phyloP scores from a whole-genome alignment of 495 filamentous ascomycete species.

The Cercophora newfieldiana region DNA sequence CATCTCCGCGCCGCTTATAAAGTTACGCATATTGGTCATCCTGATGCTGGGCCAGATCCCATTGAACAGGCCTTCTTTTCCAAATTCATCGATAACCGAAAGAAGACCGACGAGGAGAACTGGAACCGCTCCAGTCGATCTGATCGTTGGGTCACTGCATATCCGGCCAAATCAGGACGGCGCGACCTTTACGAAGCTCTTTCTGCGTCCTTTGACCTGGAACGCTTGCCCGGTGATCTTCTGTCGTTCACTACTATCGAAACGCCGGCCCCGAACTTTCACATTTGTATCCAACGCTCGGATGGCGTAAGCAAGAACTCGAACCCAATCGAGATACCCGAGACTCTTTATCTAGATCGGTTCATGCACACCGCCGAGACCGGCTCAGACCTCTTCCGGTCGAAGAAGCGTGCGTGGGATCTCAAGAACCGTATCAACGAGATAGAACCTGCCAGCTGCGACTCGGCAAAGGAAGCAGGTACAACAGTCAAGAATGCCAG shows the following conservation, averaged over 20 bases:
- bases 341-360: constrained; percentile 82
- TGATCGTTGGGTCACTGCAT: constrained; percentile 35
- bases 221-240: constrained; percentile 63
- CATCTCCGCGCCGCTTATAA: constrained; percentile 86
- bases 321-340: constrained; percentile 70
- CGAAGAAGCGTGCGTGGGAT: constrained; percentile 70
- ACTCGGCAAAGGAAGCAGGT: background rate
- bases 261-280: constrained; percentile 76
- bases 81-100: constrained; percentile 46
- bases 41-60: constrained; percentile 59
- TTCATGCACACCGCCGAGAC: constrained; percentile 69
- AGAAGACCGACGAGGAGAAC: constrained; percentile 34
- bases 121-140: constrained; percentile 33
- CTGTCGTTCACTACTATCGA: constrained; percentile 76
- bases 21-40: constrained; percentile 53
- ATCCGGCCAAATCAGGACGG: constrained; percentile 32
- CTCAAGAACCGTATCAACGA: constrained; percentile 64
- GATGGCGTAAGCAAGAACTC: constrained; percentile 76
- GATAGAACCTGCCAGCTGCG: constrained; percentile 40
- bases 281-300: constrained; percentile 83
- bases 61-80: constrained; percentile 65
- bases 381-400: constrained; percentile 55
- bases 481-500: background rate
- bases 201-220: constrained; percentile 77
- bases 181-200: constrained; percentile 80